A percentile compares a stretch with the other conserved stretches of the same genome.
These are phyloP conservation scores for Ceratocystis diversiconidia DNA, from an alignment of 2,329 filamentous ascomycete species.

Conservation along the genomic window DNA sequence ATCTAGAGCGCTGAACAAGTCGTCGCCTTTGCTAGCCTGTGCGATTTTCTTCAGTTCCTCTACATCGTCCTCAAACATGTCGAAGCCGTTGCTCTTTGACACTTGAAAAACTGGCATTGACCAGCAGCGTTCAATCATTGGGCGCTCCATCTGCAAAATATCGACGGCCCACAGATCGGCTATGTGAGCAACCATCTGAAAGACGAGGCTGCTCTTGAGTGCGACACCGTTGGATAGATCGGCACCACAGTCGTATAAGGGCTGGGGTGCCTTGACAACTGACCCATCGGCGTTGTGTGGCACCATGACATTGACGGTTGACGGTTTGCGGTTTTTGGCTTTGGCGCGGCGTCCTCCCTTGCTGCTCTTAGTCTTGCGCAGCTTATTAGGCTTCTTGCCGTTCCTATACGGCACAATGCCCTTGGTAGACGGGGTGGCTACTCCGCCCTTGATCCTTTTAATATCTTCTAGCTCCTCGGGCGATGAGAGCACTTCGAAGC, in stretches of 20 bases:
- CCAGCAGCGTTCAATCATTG: constrained; percentile 16
- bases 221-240: constrained; percentile 19
- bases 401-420: background rate
- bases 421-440: background rate
- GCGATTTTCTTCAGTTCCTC: too few species aligned
- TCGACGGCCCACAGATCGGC: constrained; percentile 22
- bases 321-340: background rate
- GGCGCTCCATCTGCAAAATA: constrained; percentile 20
- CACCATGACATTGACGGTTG: too few species aligned
- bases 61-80: background rate
- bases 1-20: background rate
- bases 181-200: constrained; percentile 22
- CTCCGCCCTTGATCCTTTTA: constrained; percentile 22
- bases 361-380: background rate
- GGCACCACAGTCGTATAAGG: constrained; percentile 17
- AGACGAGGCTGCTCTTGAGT: constrained; percentile 22
- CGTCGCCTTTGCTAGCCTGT: too few species aligned
- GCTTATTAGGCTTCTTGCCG: background rate
- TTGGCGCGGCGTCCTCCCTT: background rate
- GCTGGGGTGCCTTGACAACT: background rate
- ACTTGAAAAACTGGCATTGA: background rate
- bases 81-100: background rate
- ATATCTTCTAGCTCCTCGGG: background rate
- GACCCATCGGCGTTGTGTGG: background rate
- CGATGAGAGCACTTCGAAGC: constrained; percentile 21